Base-by-base conservation (phyloP, 768 basidiomycete species). In the Exsudoporus frostii region DNA sequence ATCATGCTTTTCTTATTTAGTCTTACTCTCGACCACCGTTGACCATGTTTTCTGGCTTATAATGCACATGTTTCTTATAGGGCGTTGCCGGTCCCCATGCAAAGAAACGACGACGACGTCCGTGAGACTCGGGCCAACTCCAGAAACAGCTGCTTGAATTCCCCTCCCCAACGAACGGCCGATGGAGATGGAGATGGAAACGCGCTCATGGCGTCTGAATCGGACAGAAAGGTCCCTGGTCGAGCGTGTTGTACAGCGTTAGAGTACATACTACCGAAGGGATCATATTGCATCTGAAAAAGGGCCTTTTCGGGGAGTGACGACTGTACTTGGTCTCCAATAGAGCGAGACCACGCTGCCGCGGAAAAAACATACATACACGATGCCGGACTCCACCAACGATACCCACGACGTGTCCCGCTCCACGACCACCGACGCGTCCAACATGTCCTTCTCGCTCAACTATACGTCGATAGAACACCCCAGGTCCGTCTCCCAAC, bases 391-490 rank as follows among this genome's bases (percentile, higher is more conserved):
- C 20, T 13, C 38, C n/a, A 30, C 19, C 34, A 17, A 7, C 15
- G 15, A 13, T 14, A 19, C n/a, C 38, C 4, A 11, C n/a, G 37
- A 10, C 37, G 19, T 10, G 36, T 20, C 38, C 38, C 38, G 11
- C 7, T 38, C n/a, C n/a, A n/a, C n/a, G n/a, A n/a, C 40, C 45
- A 9, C n/a, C 43, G 13, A 30, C 29, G 22, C 32, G 25, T 29
- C 44, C 7, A 30, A 7, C 46, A 69, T 69, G 66, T 59, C 67
- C 1, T 68, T 59, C 53, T 48, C 59, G 38, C 69, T 71, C 55
- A 45, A 71, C 55, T 70, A 70, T 27, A 53, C 66, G 1, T 68
- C 69, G n/a, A 38, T 70, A 40, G 69, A 70, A 50, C 64, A 66
- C 37, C 54, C 62, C 13, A 70, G 48, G 67, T 68, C 27, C 4